Evolutionary conservation across 2,329 filamentous ascomycete species (phyloP), one percentile per base, ranked within the genome.

Genomic region (Chaetomiaceae sp.): DNA sequence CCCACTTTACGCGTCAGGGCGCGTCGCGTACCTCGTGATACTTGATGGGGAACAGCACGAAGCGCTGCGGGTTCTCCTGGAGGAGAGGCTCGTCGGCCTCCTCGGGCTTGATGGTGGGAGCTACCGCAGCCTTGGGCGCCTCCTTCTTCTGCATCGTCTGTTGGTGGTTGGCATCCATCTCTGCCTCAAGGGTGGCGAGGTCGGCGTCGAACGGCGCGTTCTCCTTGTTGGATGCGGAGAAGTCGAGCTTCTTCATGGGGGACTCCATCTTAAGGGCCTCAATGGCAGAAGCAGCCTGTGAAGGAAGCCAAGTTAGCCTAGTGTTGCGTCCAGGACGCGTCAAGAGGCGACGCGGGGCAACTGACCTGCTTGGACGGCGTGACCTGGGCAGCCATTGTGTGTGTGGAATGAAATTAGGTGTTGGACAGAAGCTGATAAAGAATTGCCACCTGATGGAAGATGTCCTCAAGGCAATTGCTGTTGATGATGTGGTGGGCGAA

Each of bases 41-140:
- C 79, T 96, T 96, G 72, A 99, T 96, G 60, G 93, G 93, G 75
- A 99, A 99, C 56, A 99, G 81, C 53, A 99, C 93, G 66, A 99
- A 99, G 64, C 93, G 88, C 62, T 95, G 83, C 56, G 90, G 86
- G 75, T 99, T 99, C 75, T 97, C 93, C 69, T 90, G 87, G 6
- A 99, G 83, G 46, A 99, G 78, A 51, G 93, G 93, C 79, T 99
- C 93, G 51, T 90, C 81, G 51, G 79, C 79, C 72, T 96, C 89
- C 44, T 86, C 78, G 23, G 79, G 61, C 72, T 86, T 86, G 67
- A 83, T 75, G 19, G 71, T 71, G 35, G 78, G 61, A 45, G 76
- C 74, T 50, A 73, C 67, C 16, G 66, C 62, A 17, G 68, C 52
- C 60, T 74, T 70, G 33, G 68, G 63, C 53, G 71, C 68, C 58